Conservation (phyloP, 2,329 filamentous ascomycete species). For the Xylaria sp. region DNA sequence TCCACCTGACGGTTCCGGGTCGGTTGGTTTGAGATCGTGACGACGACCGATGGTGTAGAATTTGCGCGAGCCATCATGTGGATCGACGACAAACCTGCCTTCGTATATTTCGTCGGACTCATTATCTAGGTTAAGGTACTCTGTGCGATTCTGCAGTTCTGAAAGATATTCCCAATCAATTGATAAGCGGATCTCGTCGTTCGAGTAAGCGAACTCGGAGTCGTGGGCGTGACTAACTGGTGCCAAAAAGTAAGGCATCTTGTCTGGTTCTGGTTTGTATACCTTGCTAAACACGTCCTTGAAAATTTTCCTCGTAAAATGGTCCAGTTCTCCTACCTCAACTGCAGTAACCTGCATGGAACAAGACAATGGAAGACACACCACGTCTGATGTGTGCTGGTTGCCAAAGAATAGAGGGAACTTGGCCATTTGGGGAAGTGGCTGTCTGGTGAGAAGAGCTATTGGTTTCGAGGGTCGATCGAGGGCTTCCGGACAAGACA, state of each 20-base stretch:
- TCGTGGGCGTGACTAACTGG: conserved; percentile 50
- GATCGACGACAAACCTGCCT: conserved; percentile 59
- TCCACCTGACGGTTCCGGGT: conserved; percentile 64
- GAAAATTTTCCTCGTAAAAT: conserved; percentile 77
- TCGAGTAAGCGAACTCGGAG: conserved; percentile 25
- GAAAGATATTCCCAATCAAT: conserved; percentile 67
- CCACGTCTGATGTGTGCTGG: conserved; percentile 60
- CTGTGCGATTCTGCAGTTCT: conserved; percentile 37
- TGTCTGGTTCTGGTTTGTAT: conserved; percentile 64
- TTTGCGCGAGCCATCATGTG: conserved; percentile 65
- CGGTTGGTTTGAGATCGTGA: conserved; percentile 61
- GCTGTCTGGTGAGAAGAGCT: conserved; percentile 69
- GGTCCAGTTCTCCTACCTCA: conserved; percentile 59
- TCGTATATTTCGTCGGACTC: conserved; percentile 53
- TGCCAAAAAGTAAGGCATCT: conserved; percentile 82
- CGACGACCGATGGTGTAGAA: conserved; percentile 59
- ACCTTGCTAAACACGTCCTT: conserved; percentile 86
- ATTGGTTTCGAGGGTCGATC: conserved; percentile 65
- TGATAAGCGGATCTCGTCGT: conserved; percentile 32
- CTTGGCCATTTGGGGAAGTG: conserved; percentile 64
- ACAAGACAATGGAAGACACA: conserved; percentile 47
- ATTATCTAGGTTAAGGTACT: conserved; percentile 44
- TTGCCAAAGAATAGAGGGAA: conserved; percentile 76
- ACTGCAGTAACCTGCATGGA: conserved; percentile 48
- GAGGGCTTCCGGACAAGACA: conserved; percentile 60